phyloP scores from a whole-genome alignment of 148 eudicot genomes.

The Vaccinium macrocarpon region DNA sequence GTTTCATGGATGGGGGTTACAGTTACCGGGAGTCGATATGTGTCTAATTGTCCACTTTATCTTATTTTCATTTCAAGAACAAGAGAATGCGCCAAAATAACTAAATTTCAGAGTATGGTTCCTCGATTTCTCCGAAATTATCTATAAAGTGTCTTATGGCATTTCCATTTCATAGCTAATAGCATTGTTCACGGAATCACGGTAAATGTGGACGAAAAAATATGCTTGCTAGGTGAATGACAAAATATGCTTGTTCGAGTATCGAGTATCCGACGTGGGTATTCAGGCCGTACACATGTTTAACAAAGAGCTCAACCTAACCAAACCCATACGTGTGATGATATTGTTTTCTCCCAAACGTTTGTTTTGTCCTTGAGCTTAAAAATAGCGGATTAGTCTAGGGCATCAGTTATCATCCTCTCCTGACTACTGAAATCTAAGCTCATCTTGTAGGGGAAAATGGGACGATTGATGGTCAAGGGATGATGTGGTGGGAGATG shows the following conservation, averaged over 20 bases:
- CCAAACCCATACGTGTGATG: too few relatives aligned
- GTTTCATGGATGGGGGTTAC: not conserved
- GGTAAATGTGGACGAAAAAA: not conserved
- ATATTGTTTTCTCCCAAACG: not conserved
- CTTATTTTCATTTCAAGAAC: not conserved
- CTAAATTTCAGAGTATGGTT: not conserved
- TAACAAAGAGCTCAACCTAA: not conserved
- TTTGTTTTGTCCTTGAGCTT: not conserved
- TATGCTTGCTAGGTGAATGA: not conserved
- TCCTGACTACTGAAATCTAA: not conserved
- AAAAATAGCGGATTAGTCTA: not conserved
- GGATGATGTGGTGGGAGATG: slow-evolving; percentile 97
- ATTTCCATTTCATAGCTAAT: not conserved
- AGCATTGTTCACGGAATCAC: not conserved
- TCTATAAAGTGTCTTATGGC: not conserved
- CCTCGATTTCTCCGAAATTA: not conserved
- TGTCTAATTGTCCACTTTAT: not conserved
- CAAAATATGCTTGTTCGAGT: not conserved
- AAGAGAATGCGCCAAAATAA: not conserved
- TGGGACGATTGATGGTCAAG: slow-evolving; percentile 94
- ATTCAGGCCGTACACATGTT: not conserved
- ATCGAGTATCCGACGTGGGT: not conserved
- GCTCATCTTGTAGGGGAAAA: slow-evolving; percentile 53
- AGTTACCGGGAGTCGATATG: not conserved
- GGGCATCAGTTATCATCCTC: not conserved